Conservation (phyloP, 495 filamentous ascomycete species). For the Usnea hakonensis region DNA sequence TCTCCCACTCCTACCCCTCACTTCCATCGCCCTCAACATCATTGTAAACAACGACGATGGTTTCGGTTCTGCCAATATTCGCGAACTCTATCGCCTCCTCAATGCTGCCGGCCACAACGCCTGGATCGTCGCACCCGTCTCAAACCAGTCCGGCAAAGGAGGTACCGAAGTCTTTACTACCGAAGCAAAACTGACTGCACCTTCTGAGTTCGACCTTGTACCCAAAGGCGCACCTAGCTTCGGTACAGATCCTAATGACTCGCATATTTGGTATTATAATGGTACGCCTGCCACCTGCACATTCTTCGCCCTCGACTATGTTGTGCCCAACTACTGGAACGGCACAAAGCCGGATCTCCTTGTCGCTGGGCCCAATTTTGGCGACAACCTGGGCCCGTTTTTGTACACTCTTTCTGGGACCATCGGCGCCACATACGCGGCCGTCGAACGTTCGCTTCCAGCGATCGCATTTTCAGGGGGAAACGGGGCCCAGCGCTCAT, state of each 20-base stretch:
- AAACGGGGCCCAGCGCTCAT: constrained; percentile 18
- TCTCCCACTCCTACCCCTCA: neutral
- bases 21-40: constrained; percentile 31
- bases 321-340: constrained; percentile 40
- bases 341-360: constrained; percentile 33
- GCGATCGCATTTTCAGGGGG: constrained; percentile 33
- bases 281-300: constrained; percentile 36
- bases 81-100: constrained; percentile 36
- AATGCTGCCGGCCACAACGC: constrained; percentile 33
- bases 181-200: constrained; percentile 25
- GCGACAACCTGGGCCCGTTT: constrained; percentile 33
- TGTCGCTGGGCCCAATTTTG: constrained; percentile 37
- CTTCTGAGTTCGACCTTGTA: constrained; percentile 27
- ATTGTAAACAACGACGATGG: constrained; percentile 44
- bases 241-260: constrained; percentile 34
- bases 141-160: constrained; percentile 25
- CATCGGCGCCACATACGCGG: constrained; percentile 33
- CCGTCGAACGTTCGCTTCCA: constrained; percentile 33
- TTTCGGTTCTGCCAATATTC: constrained; percentile 36
- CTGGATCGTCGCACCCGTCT: constrained; percentile 30
- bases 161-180: constrained; percentile 27
- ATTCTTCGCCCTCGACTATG: constrained; percentile 41
- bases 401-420: constrained; percentile 34
- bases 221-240: constrained; percentile 23
- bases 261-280: constrained; percentile 42